Percentiles rank a stretch among this genome's conserved stretches.
These are phyloP conservation scores for Termitomyces sp. DNA, from an alignment of 768 basidiomycete species.

Conservation along the genomic window DNA sequence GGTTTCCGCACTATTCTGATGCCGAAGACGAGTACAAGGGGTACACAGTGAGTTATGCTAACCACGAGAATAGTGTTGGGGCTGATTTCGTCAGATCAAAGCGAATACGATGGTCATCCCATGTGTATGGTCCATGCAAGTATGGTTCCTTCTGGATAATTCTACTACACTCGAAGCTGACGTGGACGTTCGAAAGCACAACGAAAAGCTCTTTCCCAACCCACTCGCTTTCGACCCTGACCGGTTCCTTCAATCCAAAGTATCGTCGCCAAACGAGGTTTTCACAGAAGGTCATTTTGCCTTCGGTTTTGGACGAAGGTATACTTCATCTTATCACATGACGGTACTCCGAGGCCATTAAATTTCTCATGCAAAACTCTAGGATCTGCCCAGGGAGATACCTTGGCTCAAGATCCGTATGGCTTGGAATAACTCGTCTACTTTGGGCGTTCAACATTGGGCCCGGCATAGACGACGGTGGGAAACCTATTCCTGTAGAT, in stretches of 20 bases:
- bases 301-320: not conserved
- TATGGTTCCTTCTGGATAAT: not conserved
- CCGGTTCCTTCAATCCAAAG: not conserved
- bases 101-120: conserved; percentile 5
- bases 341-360: too few relatives aligned
- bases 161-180: too few relatives aligned
- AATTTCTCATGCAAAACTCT: too few relatives aligned
- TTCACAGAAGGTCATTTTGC: conserved; percentile 4
- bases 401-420: conserved; percentile 5
- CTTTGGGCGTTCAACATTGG: conserved; percentile 7
- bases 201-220: conserved; percentile 2
- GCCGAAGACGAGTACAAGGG: conserved; percentile 17
- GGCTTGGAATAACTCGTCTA: conserved; percentile 5
- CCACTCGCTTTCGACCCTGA: conserved; percentile 1
- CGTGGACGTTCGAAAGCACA: not conserved
- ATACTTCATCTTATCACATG: not conserved
- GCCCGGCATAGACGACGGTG: not conserved
- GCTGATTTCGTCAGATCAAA: not conserved
- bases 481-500: not conserved
- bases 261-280: not conserved
- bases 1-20: conserved; percentile 12
- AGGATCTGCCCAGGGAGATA: conserved; percentile 1
- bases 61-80: not conserved
- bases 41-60: not conserved
- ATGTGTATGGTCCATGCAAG: conserved; percentile 6